Evolutionary conservation across 2,329 filamentous ascomycete species (phyloP).

Genomic region (Curvularia spicifera): DNA sequence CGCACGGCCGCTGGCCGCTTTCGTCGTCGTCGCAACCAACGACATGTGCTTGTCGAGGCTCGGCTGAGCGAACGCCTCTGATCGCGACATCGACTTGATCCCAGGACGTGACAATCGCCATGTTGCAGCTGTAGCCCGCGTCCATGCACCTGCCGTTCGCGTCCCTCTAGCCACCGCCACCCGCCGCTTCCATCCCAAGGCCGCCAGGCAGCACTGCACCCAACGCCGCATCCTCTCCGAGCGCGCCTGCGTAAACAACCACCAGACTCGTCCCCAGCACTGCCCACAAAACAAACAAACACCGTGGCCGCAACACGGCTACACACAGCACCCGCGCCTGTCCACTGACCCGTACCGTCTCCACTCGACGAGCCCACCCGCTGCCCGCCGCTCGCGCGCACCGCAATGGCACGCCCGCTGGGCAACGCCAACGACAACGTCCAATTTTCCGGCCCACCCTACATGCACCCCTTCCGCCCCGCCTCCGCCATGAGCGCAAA

Average conservation of each 20-base stretch:
- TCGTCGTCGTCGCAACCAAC: conserved; percentile 3
- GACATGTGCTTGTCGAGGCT: conserved; percentile 11
- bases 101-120: too few relatives aligned
- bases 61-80: background rate
- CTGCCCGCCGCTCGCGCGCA: conserved; percentile 14
- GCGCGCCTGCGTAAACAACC: conserved; percentile 4
- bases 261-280: background rate
- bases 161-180: background rate
- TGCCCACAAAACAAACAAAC: background rate
- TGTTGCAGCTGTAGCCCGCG: background rate
- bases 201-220: conserved; percentile 22
- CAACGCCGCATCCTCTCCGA: conserved; percentile 5
- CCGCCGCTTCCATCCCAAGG: conserved; percentile 5
- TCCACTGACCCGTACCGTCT: conserved; percentile 2
- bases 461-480: conserved; percentile 47
- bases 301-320: background rate
- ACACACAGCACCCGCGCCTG: background rate
- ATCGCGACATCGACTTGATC: background rate
- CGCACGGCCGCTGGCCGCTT: conserved; percentile 12
- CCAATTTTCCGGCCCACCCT: conserved; percentile 42
- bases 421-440: conserved; percentile 28
- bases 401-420: conserved; percentile 44
- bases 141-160: background rate
- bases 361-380: conserved; percentile 7
- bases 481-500: conserved; percentile 47